Evolutionary conservation across 441 rosid genomes (phyloP), one percentile per base, ranked within the genome.

Genomic region (Pelargonium myrrhifolium): DNA sequence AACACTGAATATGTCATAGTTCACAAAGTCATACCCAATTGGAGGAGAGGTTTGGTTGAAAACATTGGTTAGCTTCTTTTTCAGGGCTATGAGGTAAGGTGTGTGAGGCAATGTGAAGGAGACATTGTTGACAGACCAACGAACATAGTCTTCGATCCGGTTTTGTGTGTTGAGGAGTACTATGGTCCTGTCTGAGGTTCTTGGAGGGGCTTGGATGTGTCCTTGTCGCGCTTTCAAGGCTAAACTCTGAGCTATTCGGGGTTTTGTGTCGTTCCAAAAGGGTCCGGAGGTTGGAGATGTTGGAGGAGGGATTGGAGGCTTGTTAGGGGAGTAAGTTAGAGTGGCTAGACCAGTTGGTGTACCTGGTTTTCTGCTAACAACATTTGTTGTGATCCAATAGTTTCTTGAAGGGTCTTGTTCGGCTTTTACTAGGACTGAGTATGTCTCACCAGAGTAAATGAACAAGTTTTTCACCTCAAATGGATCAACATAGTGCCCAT

Each of bases 321-420:
- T 45, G 47, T 64, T 75, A 3, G 74, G 76, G 58, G 21, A 10
- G 74, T 77, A 82, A 58, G 73, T 75, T 49, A 77, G 65, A 56
- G 77, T 68, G 62, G 83, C 78, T 63, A 77, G 61, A 40, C 75
- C 83, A 9, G 62, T 62, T 62, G 78, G 75, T 26, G 81, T 81
- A 6, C 58, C 18, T 6, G 76, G 74, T 39, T 61, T 58, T 42
- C 80, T 31, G 21, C 75, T 63, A 12, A 74, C 68, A 7, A 75
- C 81, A 63, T 71, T 73, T 20, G 67, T 62, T 21, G 79, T 64
- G 3, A 71, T 56, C 83, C 76, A 75, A 67, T 79, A 82, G 62
- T 79, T 76, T 53, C 73, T 67, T 28, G 77, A 42, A 3, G 76
- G 68, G 74, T 65, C 62, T 49, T 72, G 79, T 55, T 76, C 62